These are phyloP conservation scores for Corymbia maculata DNA, from an alignment of 345 rosid genomes.

Conservation along the genomic window DNA sequence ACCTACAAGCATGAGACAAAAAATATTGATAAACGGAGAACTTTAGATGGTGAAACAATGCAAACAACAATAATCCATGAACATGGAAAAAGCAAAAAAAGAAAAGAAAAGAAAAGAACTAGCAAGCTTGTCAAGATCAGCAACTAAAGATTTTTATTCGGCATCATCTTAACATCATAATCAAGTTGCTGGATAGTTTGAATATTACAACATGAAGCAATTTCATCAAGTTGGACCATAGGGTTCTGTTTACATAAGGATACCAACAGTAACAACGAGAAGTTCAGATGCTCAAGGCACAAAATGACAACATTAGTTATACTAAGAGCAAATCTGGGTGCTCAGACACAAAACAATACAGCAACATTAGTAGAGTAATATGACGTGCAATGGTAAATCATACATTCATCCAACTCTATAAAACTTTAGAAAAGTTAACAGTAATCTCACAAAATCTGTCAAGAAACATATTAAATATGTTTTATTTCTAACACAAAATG, in stretches of 20 bases:
- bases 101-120: not conserved
- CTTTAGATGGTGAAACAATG: not conserved
- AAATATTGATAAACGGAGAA: not conserved
- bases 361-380: not conserved
- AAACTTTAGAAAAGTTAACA: too few species aligned
- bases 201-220: not conserved
- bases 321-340: not conserved
- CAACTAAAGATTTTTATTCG: not conserved
- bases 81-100: not conserved
- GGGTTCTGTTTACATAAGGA: not conserved
- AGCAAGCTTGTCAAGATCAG: not conserved
- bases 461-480: not conserved
- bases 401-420: not conserved
- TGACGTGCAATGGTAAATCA: not conserved
- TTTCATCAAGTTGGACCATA: not conserved
- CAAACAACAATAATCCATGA: not conserved
- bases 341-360: not conserved
- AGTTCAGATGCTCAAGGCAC: not conserved
- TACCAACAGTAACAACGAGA: not conserved
- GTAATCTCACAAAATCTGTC: not conserved
- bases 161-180: not conserved
- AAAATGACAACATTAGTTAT: not conserved
- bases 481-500: not conserved
- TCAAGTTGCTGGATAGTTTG: not conserved
- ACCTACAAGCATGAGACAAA: not conserved